These are phyloP conservation scores for Calycina herbarum DNA, from an alignment of 2,329 filamentous ascomycete species.

Conservation along the genomic window DNA sequence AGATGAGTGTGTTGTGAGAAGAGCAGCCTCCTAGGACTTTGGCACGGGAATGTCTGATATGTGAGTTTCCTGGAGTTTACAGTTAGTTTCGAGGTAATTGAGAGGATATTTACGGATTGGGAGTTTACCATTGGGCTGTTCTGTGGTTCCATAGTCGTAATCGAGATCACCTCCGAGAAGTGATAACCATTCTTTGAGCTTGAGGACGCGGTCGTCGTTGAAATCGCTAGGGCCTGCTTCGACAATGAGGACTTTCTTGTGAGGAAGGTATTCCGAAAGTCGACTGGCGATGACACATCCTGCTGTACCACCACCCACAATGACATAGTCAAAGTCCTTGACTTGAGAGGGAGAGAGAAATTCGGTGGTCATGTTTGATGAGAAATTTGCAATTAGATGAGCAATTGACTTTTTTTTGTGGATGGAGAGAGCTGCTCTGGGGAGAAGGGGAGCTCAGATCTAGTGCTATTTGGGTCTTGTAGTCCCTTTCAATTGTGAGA, in stretches of 20 bases:
- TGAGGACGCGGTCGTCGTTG: conserved; percentile 81
- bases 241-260: conserved; percentile 78
- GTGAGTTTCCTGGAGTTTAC: conserved; percentile 68
- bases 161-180: conserved; percentile 85
- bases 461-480: background rate
- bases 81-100: conserved; percentile 1
- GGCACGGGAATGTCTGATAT: conserved; percentile 88
- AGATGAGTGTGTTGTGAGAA: conserved; percentile 91
- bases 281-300: conserved; percentile 49
- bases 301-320: conserved; percentile 52
- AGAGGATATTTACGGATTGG: background rate
- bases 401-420: conserved; percentile 10
- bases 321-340: conserved; percentile 47
- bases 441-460: background rate
- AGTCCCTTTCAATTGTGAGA: background rate
- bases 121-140: conserved; percentile 90
- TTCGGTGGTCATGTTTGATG: conserved; percentile 35
- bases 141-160: conserved; percentile 83
- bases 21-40: conserved; percentile 93
- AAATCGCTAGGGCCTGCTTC: conserved; percentile 89
- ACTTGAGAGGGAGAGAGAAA: conserved; percentile 34
- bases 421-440: background rate
- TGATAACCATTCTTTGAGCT: conserved; percentile 83
- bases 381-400: conserved; percentile 13
- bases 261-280: conserved; percentile 72